Evolutionary conservation across 306 rosid genomes (phyloP).

Genomic region (Lotus japonicus): DNA sequence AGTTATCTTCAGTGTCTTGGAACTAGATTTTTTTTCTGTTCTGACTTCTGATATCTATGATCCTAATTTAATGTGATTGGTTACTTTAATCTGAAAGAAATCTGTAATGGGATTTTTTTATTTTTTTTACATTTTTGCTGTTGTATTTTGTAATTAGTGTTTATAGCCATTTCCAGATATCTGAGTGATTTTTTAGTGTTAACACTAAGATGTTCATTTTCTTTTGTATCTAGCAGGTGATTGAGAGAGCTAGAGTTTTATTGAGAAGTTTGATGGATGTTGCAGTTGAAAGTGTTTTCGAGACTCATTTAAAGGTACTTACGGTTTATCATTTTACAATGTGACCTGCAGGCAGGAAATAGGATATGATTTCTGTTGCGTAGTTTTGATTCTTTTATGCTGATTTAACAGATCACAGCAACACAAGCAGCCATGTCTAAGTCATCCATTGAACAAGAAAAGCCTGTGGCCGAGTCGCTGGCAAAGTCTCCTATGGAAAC

Average conservation of each 20-base stretch:
- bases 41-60: not conserved
- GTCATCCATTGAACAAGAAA: slow-evolving; percentile 16
- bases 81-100: not conserved
- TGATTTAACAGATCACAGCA: slow-evolving; percentile 28
- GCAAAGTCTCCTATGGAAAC: not conserved
- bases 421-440: slow-evolving; percentile 6
- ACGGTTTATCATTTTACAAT: not conserved
- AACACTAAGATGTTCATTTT: not conserved
- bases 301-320: slow-evolving; percentile 43
- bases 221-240: slow-evolving; percentile 26
- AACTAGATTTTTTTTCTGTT: not conserved
- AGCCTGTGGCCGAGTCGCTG: not conserved
- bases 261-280: slow-evolving; percentile 57
- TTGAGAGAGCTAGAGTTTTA: slow-evolving; percentile 40
- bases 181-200: not conserved
- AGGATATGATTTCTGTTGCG: not conserved
- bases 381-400: slow-evolving; percentile 16
- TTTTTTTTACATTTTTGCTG: not conserved
- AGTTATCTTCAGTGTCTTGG: not conserved
- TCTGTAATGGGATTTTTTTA: not conserved
- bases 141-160: not conserved
- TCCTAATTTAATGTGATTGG: not conserved
- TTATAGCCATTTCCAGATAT: not conserved
- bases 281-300: slow-evolving; percentile 40
- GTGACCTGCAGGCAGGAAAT: not conserved